phyloP scores from a whole-genome alignment of 140 eudicot genomes.

The Oenanthe javanica region DNA sequence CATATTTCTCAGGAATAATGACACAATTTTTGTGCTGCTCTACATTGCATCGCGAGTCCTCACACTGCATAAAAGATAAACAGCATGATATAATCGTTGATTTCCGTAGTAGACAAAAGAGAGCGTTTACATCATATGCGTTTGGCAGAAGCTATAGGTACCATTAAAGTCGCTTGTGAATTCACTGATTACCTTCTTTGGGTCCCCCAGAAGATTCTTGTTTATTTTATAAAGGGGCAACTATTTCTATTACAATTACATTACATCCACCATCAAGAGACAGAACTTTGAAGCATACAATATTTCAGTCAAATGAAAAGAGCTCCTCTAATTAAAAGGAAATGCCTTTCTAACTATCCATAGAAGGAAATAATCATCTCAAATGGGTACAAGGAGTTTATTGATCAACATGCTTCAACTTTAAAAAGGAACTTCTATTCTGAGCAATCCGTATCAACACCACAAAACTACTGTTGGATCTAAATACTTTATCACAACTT shows the following conservation, averaged over 20 bases:
- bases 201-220: neutral
- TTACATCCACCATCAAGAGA: neutral
- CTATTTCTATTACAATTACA: neutral
- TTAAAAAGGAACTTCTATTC: no score
- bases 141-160: neutral
- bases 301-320: neutral
- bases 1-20: conserved; percentile 67
- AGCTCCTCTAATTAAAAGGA: neutral
- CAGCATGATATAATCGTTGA: neutral
- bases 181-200: neutral
- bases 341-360: neutral
- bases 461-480: no score
- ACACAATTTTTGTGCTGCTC: conserved; percentile 91
- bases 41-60: conserved; percentile 60
- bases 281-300: no score
- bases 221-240: neutral
- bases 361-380: neutral
- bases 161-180: neutral
- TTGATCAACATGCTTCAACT: no score
- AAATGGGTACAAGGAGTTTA: no score
- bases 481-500: no score
- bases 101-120: conserved; percentile 1
- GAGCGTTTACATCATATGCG: neutral
- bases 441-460: no score
- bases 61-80: conserved; percentile 54